Base-by-base conservation (phyloP, 345 rosid species). In the Erodium maritimum region DNA sequence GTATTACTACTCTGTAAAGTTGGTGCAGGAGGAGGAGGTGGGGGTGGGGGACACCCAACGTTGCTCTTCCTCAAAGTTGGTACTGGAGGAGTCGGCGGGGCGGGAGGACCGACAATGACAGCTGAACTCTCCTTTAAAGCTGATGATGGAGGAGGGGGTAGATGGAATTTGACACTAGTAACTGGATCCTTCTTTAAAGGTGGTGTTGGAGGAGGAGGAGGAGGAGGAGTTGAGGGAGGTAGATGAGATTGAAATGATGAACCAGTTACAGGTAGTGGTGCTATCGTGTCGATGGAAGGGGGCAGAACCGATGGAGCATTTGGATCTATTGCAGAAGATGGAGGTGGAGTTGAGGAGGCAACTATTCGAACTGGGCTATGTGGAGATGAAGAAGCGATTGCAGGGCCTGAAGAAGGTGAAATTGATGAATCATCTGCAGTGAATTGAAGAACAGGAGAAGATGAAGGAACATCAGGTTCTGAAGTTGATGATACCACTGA, bases 21-120 rank as follows among this genome's bases (percentile, higher is more conserved):
- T 19, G 1, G 37, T 11, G 5, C 8, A 59, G 74, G 80, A 17
- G 83, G 83, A 59, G 76, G 80, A 17, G 83, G 82, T 1, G 85
- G 82, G 62, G 85, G 63, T 11, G 69, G 63, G 10, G 71, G 77
- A 71, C 69, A 68, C 64, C 62, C 65, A 25, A 42, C 57, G 57
- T 42, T 65, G 62, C 50, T 67, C 66, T 67, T 70, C 56, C 67
- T 61, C 53, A 72, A 69, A 18, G 66, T 60, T 11, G 75, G 62
- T 17, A 59, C 16, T 56, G 73, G 67, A 19, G 75, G 77, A 54
- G 79, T 67, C 0, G 37, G 37, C 51, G 57, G 52, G 58, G 67
- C 55, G 60, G 20, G 21, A 2, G 56, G 64, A 37, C 48, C 14
- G 2, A 10, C 48, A 42, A 7, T 14, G 8, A 0, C 48, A 42